Base-by-base conservation (phyloP, 495 filamentous ascomycete genomes). In the Penicillium steckii region DNA sequence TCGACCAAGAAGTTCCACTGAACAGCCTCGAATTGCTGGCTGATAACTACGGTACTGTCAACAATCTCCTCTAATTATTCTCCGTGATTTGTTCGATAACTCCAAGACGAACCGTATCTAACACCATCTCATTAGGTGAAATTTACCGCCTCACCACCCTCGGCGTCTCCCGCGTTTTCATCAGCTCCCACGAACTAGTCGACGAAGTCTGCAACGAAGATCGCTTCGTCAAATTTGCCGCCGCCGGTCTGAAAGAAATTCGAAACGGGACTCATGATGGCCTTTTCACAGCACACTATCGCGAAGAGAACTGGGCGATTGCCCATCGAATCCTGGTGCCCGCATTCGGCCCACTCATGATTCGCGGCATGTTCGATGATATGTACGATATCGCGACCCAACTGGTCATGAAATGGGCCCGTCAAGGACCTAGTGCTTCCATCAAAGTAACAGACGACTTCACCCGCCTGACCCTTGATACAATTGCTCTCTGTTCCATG, bases 311-410 rank as follows among this genome's bases (percentile, higher is more conserved):
- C 48, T 91, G 87, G 88, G 80, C 69, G 0, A 73, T 87, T 33
- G 89, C 88, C 10, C 89, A 91, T 60, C 72, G 89, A n/a, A 77
- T 89, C 17, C 67, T 78, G 15, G 59, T 69, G 32, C 86, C 86
- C 3, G 86, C 83, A 3, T 90, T 94, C 64, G 88, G 87, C 0
- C 88, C 89, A 3, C 56, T 88, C 25, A 73, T 80, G 8, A 85
- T 94, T 58, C 78, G 69, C 21, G 71, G 64, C 44, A 91, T 90
- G 87, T 89, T 86, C 56, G 71, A 79, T 50, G 85, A 88, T 48
- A 91, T 91, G 87, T 82, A 86, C 50, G 88, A 90, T 59, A 81
- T 90, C 42, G 80, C 83, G 0, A 70, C 69, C 1, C 87, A 93
- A 52, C 70, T 91, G n/a, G 76, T 80, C 8, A 74, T 89, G 55